phyloP scores from a whole-genome alignment of 345 rosid genomes.

The Salix koriyanagi region DNA sequence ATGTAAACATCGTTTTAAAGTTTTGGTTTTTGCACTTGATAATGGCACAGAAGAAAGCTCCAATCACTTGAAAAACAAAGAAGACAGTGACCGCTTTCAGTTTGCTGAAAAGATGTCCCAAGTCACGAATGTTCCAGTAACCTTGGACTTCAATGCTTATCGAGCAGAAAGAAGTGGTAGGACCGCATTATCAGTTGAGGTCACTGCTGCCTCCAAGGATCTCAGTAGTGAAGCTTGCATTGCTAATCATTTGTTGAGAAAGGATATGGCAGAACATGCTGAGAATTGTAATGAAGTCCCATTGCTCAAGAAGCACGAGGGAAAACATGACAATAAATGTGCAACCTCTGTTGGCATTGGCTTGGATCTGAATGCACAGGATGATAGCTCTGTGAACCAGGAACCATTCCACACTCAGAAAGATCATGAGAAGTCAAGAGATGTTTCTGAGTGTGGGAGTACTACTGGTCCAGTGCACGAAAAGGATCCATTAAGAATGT shows the following conservation, averaged over 20 bases:
- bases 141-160: slow-evolving; percentile 22
- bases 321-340: slow-evolving; percentile 22
- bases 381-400: slow-evolving; percentile 46
- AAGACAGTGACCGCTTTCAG: slow-evolving; percentile 14
- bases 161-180: slow-evolving; percentile 21
- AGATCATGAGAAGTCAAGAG: slow-evolving; percentile 30
- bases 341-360: slow-evolving; percentile 27
- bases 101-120: slow-evolving; percentile 35
- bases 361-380: slow-evolving; percentile 55
- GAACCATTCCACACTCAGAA: slow-evolving; percentile 32
- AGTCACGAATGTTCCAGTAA: slow-evolving; percentile 28
- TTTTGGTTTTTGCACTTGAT: not conserved
- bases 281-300: slow-evolving; percentile 24
- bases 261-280: slow-evolving; percentile 13
- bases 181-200: slow-evolving; percentile 4
- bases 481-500: slow-evolving; percentile 60
- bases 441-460: slow-evolving; percentile 74
- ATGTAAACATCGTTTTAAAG: not conserved
- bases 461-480: slow-evolving; percentile 42
- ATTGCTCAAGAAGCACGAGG: slow-evolving; percentile 20
- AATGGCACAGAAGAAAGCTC: slow-evolving; percentile 10
- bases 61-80: slow-evolving; percentile 12
- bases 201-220: slow-evolving; percentile 23
- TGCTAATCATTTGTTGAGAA: slow-evolving; percentile 4
- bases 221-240: slow-evolving; percentile 34